Base-by-base conservation (phyloP, 257 asterid genomes). In the Ballota nigra region DNA sequence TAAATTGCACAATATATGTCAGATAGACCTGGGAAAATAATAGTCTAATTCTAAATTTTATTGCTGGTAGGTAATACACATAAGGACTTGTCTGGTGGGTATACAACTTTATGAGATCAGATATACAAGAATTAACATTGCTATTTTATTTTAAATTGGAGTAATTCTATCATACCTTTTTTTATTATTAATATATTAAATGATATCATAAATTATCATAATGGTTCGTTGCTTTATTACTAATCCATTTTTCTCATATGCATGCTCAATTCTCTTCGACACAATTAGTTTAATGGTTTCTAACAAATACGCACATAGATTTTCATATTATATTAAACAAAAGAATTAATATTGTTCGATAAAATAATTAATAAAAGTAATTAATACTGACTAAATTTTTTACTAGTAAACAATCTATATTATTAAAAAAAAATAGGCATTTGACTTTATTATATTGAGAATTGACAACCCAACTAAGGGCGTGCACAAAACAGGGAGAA, bases 401-500 rank as follows among this genome's bases (percentile, higher is more conserved):
- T n/a, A n/a, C n/a, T n/a, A 26, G 29, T 26, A 26, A 26, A 26
- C 29, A 22, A 1, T 68, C 47, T 40, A 33, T 15, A 31, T 18
- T 28, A 10, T 55, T 8, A 34, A 22, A 26, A n/a, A n/a, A 26
- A 26, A 26, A 36, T 2, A 36, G 4, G 43, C 1, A 36, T 36
- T 34, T 36, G 11, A 8, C 43, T 6, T 33, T 23, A 18, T 26
- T 52, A 75, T 66, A 45, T 22, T 26, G 55, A 77, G 56, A 45
- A 26, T 61, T 22, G 79, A 76, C 68, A 33, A 16, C 61, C 57
- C 40, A 72, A 62, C 79, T 16, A 29, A 36, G 13, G 73, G 41
- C 47, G 63, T 23, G 43, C 26, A 53, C 24, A 62, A 52, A 61
- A 60, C 34, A 45, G 34, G 22, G 58, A 53, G 60, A 67, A 43